Base-by-base conservation (phyloP, 441 rosid species). In the Pelargonium myrrhifolium region DNA sequence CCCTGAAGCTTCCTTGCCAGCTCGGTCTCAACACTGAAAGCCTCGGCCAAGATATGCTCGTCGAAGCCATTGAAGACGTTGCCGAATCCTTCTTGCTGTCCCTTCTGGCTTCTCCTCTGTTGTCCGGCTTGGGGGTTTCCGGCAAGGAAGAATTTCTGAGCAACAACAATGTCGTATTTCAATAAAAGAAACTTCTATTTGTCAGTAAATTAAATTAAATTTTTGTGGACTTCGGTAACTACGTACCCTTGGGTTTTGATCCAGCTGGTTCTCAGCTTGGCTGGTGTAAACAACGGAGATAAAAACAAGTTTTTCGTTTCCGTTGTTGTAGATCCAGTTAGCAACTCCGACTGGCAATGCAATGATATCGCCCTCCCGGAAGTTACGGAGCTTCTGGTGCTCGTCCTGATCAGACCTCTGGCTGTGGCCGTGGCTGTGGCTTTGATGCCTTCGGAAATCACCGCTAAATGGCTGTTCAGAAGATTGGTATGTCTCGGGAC, bases 141-240 rank as follows among this genome's bases (percentile, higher is more conserved):
- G 1, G 81, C 91, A 4, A 86, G 63, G 79, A 71, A 77, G 79
- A 84, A 86, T 72, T 81, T 74, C 89, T 86, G 60, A 53, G 70
- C 3, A 24, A 9, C n/a, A n/a, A n/a, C n/a, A n/a, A n/a, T n/a
- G n/a, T n/a, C n/a, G n/a, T n/a, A n/a, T n/a, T n/a, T n/a, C n/a
- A n/a, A n/a, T n/a, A n/a, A n/a, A n/a, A n/a, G n/a, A n/a, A n/a
- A n/a, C n/a, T n/a, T n/a, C n/a, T n/a, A n/a, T n/a, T n/a, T n/a
- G n/a, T n/a, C n/a, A n/a, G n/a, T n/a, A n/a, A n/a, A n/a, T n/a
- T n/a, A n/a, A n/a, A n/a, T n/a, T n/a, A n/a, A n/a, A n/a, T n/a
- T n/a, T n/a, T n/a, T n/a, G n/a, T n/a, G n/a, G n/a, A n/a, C n/a
- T n/a, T n/a, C n/a, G n/a, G n/a, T n/a, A n/a, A n/a, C n/a, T n/a